These are phyloP conservation scores for Raffaelea deltoideospora DNA, from an alignment of 2,329 filamentous ascomycete genomes.

Conservation along the genomic window DNA sequence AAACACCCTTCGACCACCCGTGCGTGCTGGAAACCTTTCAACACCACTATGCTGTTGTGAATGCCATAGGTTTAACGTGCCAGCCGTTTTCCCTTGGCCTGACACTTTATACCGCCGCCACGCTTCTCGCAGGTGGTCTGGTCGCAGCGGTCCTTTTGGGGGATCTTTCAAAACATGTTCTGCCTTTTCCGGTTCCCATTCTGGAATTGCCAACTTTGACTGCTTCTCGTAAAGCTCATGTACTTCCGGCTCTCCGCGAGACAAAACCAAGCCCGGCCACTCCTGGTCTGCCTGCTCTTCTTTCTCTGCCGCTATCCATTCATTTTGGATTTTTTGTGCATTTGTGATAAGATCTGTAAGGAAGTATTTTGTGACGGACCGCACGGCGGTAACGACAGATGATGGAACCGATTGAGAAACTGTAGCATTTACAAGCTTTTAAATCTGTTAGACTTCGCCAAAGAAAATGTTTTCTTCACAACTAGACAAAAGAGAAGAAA, in stretches of 20 bases:
- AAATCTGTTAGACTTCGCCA: slow-evolving; percentile 27
- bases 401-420: slow-evolving; percentile 64
- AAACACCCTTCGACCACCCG: slow-evolving; percentile 37
- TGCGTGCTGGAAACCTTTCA: slow-evolving; percentile 41
- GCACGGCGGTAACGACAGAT: slow-evolving; percentile 61
- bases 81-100: slow-evolving; percentile 47
- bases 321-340: slow-evolving; percentile 53
- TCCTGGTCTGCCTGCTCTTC: slow-evolving; percentile 39
- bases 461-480: too few relatives aligned
- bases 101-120: slow-evolving; percentile 50
- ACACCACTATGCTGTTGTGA: slow-evolving; percentile 42
- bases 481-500: neutral
- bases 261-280: slow-evolving; percentile 14
- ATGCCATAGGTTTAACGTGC: slow-evolving; percentile 45
- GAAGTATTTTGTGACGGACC: slow-evolving; percentile 62
- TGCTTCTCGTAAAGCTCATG: slow-evolving; percentile 19
- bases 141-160: slow-evolving; percentile 45
- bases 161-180: slow-evolving; percentile 20
- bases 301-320: slow-evolving; percentile 47
- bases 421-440: slow-evolving; percentile 60
- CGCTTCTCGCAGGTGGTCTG: slow-evolving; percentile 63
- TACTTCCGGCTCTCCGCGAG: slow-evolving; percentile 13
- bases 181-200: slow-evolving; percentile 11
- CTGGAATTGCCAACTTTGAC: slow-evolving; percentile 11
- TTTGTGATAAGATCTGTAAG: slow-evolving; percentile 61